Percentiles rank a stretch among this genome's conserved stretches.
These are phyloP conservation scores for Aphanocladium album DNA, from an alignment of 2,329 filamentous ascomycete genomes.

Conservation along the genomic window DNA sequence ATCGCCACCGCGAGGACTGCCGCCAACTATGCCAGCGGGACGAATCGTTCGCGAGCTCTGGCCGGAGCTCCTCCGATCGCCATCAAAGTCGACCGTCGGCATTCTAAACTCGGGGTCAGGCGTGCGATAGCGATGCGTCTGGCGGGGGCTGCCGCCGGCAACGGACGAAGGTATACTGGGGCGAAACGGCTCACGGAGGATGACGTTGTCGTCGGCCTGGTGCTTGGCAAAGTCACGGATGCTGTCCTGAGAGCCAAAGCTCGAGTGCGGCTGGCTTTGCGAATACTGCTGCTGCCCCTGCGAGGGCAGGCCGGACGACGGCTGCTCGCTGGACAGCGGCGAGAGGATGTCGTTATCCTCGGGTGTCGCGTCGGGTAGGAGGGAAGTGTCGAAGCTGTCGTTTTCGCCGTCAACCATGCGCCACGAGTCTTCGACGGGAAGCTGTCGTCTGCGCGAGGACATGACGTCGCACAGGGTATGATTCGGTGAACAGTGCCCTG, in stretches of 20 bases:
- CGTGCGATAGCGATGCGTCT: conserved; percentile 27
- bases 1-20: conserved; percentile 19
- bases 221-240: conserved; percentile 48
- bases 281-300: conserved; percentile 29
- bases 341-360: conserved; percentile 34
- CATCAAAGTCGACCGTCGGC: conserved; percentile 42
- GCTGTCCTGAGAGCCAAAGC: conserved; percentile 49
- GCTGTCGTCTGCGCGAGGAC: conserved; percentile 18
- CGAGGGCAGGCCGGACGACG: conserved; percentile 37
- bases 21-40: conserved; percentile 19
- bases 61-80: conserved; percentile 30
- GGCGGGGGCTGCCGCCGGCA: conserved; percentile 13
- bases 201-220: conserved; percentile 52
- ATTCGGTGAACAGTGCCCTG: background rate
- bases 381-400: conserved; percentile 54
- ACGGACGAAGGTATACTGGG: conserved; percentile 43
- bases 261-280: conserved; percentile 30
- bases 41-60: conserved; percentile 31
- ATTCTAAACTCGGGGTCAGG: conserved; percentile 50
- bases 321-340: conserved; percentile 33
- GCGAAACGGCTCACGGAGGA: conserved; percentile 50
- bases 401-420: conserved; percentile 57
- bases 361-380: conserved; percentile 39
- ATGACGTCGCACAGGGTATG: conserved; percentile 3
- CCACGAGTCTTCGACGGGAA: conserved; percentile 50